Conservation (phyloP, 345 rosid species). For the Kandelia obovata region DNA sequence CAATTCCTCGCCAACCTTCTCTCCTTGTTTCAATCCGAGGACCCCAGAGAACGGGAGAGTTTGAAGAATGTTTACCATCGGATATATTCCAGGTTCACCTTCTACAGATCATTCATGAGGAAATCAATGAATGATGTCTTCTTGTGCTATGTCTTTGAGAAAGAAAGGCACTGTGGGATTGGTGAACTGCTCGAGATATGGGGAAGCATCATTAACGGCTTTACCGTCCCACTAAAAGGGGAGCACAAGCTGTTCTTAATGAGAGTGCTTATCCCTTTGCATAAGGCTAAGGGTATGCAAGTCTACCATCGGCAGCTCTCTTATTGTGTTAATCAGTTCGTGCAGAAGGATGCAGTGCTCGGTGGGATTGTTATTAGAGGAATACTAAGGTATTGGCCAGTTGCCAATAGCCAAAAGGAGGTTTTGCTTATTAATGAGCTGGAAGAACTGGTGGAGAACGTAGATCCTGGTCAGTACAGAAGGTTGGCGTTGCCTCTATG, state of each 20-base stretch:
- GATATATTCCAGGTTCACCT: constrained; percentile 48
- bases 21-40: constrained; percentile 52
- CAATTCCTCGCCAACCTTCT: constrained; percentile 46
- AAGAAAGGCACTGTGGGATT: constrained; percentile 51
- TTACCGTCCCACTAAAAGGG: constrained; percentile 55
- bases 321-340: constrained; percentile 53
- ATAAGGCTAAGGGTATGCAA: constrained; percentile 47
- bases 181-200: constrained; percentile 57
- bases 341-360: constrained; percentile 59
- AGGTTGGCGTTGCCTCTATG: constrained; percentile 51
- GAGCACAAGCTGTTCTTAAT: constrained; percentile 63
- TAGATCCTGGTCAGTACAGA: constrained; percentile 57
- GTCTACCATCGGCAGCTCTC: constrained; percentile 46
- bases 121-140: constrained; percentile 56
- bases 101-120: constrained; percentile 51
- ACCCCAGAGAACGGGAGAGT: constrained; percentile 50
- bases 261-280: constrained; percentile 60
- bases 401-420: constrained; percentile 56
- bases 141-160: constrained; percentile 39
- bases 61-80: constrained; percentile 57
- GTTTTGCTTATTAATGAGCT: constrained; percentile 49
- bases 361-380: constrained; percentile 48
- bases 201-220: constrained; percentile 66
- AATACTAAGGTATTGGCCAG: constrained; percentile 58
- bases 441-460: constrained; percentile 52